Base-by-base conservation (phyloP, 202 grass and related monocot genomes). In the Dendrocalamus latiflorus region DNA sequence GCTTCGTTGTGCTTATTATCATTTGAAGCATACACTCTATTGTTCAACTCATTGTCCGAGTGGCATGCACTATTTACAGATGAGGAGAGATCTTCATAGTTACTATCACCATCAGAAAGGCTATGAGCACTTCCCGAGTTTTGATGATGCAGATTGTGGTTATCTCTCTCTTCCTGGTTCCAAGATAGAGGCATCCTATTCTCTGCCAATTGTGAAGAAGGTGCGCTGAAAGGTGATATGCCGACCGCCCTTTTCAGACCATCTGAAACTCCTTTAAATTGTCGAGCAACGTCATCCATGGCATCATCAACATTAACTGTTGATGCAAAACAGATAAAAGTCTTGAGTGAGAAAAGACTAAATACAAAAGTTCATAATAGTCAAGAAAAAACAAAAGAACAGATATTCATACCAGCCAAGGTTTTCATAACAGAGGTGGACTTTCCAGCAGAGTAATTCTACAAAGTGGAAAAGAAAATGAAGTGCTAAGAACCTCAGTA, bases 391-490 rank as follows among this genome's bases (percentile, higher is more conserved):
- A 64, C 9, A 39, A 17, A 60, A 79, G 51, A 49, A 61, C 3
- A 56, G 33, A 82, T 26, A 68, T 68, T 73, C 85, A 71, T 82
- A 99, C 96, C 96, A 70, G 93, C 93, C 75, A 99, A 83, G 17
- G 89, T 96, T 89, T 99, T 99, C 78, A 99, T 94, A 83, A 94
- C 93, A 48, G 96, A 96, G 30, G 89, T 82, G 42, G 96, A 99
- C 80, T 99, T 99, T 86, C 96, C 96, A 84, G 87, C 91, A 80
- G 96, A 96, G 68, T 99, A 99, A 81, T 90, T 99, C 96, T 99
- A 89, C 75, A 86, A 76, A 82, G 39, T 57, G 25, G 57, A 86
- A 79, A 72, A 88, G 34, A 60, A 63, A 57, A 79, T 65, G 38
- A 75, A 85, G 54, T 63, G 30, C 21, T 90, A 75, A n/a, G n/a